Conservation (phyloP, 495 filamentous ascomycete genomes). For the Pyrenopolyporus hunteri region DNA sequence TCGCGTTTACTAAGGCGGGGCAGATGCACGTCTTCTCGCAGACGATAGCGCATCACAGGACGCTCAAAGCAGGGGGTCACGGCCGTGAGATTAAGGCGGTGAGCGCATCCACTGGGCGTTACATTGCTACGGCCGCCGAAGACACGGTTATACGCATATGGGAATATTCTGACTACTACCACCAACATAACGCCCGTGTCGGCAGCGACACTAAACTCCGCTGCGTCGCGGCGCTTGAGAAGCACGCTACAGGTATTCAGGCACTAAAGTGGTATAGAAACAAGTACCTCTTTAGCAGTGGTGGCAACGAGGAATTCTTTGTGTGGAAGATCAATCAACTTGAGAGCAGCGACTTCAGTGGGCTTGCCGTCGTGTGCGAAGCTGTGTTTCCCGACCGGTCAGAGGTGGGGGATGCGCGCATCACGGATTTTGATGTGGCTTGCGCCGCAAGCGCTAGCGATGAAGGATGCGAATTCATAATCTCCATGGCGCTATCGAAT, state of each 20-base stretch:
- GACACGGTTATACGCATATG: conserved; percentile 85
- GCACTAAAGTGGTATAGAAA: conserved; percentile 75
- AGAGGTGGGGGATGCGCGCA: conserved; percentile 71
- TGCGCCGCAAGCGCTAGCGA: conserved; percentile 1
- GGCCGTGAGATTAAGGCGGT: conserved; percentile 86
- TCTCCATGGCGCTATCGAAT: conserved; percentile 78
- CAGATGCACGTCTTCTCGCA: conserved; percentile 61
- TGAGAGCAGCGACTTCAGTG: conserved; percentile 56
- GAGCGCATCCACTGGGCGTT: conserved; percentile 54
- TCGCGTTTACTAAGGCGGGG: conserved; percentile 63
- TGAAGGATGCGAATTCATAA: conserved; percentile 48
- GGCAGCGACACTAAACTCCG: conserved; percentile 36
- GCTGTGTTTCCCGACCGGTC: conserved; percentile 64
- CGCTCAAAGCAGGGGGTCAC: conserved; percentile 73
- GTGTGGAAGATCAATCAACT: conserved; percentile 73
- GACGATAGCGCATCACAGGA: conserved; percentile 50
- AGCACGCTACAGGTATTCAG: conserved; percentile 84
- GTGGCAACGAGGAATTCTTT: conserved; percentile 85
- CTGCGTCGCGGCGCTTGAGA: conserved; percentile 68
- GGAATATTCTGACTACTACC: conserved; percentile 30
- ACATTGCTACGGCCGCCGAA: conserved; percentile 85
- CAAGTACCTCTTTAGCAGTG: conserved; percentile 78
- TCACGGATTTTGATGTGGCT: conserved; percentile 71
- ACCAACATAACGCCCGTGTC: neutral
- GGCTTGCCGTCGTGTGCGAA: conserved; percentile 63